Evolutionary conservation across 129 eudicot genomes (phyloP).

Genomic region (Solidago caesia): DNA sequence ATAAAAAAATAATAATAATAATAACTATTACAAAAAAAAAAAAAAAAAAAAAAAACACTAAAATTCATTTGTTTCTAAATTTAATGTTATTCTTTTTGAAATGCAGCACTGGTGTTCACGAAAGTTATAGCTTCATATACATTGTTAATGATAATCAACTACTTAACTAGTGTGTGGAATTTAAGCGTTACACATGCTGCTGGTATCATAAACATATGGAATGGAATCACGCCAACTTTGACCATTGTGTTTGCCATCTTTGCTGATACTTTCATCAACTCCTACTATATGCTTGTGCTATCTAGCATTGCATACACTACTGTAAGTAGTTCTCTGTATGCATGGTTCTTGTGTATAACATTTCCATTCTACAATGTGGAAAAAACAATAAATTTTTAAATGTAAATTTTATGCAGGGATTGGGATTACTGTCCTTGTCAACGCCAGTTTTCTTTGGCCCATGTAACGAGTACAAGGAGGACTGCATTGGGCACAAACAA

Average conservation of each 20-base stretch:
- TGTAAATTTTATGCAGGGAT: conserved; percentile 40
- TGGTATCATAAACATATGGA: conserved; percentile 57
- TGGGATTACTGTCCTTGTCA: conserved; percentile 61
- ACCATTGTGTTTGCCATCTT: conserved; percentile 34
- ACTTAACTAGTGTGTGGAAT: conserved; percentile 62
- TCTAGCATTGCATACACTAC: conserved; percentile 47
- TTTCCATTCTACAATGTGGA: not conserved
- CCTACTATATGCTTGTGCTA: conserved; percentile 48
- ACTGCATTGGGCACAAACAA: conserved; percentile 59
- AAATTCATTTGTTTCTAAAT: too few relatives aligned
- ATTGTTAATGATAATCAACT: conserved; percentile 47
- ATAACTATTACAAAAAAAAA: too few relatives aligned
- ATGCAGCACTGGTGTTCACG: conserved; percentile 43
- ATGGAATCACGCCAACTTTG: conserved; percentile 31
- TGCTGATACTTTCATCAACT: conserved; percentile 39
- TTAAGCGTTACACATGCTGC: conserved; percentile 60
- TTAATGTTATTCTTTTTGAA: not conserved
- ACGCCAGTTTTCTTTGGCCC: conserved; percentile 59
- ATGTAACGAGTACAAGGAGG: conserved; percentile 44
- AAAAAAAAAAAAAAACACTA: too few relatives aligned
- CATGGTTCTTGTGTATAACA: not conserved
- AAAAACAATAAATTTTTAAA: not conserved
- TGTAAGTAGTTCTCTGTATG: conserved; percentile 29
- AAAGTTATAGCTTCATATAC: conserved; percentile 48
- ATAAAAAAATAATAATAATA: too few relatives aligned